Conservation (phyloP, 345 rosid genomes). For the Populus tremula region DNA sequence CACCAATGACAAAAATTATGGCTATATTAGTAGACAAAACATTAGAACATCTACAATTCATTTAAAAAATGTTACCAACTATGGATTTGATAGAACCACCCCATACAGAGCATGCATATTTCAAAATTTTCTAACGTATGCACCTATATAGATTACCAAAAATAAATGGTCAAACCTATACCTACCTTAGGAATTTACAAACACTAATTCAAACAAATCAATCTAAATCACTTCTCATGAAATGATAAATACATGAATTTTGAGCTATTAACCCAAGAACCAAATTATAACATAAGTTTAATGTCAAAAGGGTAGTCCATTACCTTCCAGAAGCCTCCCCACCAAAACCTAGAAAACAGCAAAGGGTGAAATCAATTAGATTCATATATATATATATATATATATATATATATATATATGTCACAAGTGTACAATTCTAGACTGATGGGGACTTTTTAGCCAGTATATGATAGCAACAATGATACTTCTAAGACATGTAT, state of each 20-base stretch:
- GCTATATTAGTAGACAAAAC: too few species aligned
- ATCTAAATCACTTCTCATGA: background rate
- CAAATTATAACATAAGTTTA: background rate
- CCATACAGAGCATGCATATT: too few species aligned
- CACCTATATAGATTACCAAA: background rate
- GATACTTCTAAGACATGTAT: too few species aligned
- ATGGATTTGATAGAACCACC: too few species aligned
- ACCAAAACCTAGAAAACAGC: slow-evolving; percentile 76
- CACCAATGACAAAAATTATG: too few species aligned
- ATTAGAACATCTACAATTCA: too few species aligned
- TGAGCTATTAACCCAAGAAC: slow-evolving; percentile 3
- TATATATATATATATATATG: background rate
- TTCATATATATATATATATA: background rate
- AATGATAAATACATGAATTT: background rate
- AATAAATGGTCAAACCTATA: too few species aligned
- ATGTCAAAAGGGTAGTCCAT: slow-evolving; percentile 13
- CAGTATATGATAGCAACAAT: too few species aligned
- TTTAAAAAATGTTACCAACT: too few species aligned
- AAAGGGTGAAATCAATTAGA: slow-evolving; percentile 20
- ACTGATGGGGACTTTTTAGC: background rate
- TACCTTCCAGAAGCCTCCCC: slow-evolving; percentile 99
- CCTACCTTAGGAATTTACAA: too few species aligned
- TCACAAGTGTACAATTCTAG: background rate
- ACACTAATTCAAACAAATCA: background rate
- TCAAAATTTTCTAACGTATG: background rate